A percentile compares a stretch with the other conserved stretches of the same genome.
These are phyloP conservation scores for Candida glucosophila DNA, from an alignment of 1,139 yeast genomes.

Conservation along the genomic window DNA sequence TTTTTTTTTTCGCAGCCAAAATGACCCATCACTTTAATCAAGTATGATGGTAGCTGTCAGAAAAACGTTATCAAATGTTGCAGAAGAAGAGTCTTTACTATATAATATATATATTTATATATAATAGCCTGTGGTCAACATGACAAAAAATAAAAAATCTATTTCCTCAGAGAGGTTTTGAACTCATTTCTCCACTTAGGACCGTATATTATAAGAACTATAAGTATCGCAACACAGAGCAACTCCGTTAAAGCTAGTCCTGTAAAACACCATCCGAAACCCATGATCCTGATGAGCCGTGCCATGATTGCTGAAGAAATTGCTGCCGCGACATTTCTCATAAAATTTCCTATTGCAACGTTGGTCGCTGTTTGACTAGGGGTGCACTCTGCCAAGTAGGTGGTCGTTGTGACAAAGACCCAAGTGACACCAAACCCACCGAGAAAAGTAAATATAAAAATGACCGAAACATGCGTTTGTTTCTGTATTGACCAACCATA, in stretches of 20 bases:
- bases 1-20: no score
- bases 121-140: no score
- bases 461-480: constrained; percentile 32
- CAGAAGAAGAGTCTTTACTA: no score
- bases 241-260: constrained; percentile 40
- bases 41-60: no score
- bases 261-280: constrained; percentile 53
- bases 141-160: no score
- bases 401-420: constrained; percentile 50
- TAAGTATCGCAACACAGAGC: constrained; percentile 19
- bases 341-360: constrained; percentile 48
- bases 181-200: constrained; percentile 17
- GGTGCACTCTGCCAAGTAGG: constrained; percentile 47
- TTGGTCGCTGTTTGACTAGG: constrained; percentile 46
- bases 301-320: constrained; percentile 42
- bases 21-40: no score
- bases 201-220: constrained; percentile 18
- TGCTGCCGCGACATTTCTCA: constrained; percentile 51
- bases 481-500: constrained; percentile 48
- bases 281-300: constrained; percentile 33
- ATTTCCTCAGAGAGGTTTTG: no score
- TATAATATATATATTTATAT: no score
- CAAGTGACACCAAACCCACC: constrained; percentile 52
- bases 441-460: constrained; percentile 37
- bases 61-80: no score